Evolutionary conservation across 176 grass and related monocot species (phyloP), one percentile per base, ranked within the genome.

Genomic region (Hyparrhenia diplandra): DNA sequence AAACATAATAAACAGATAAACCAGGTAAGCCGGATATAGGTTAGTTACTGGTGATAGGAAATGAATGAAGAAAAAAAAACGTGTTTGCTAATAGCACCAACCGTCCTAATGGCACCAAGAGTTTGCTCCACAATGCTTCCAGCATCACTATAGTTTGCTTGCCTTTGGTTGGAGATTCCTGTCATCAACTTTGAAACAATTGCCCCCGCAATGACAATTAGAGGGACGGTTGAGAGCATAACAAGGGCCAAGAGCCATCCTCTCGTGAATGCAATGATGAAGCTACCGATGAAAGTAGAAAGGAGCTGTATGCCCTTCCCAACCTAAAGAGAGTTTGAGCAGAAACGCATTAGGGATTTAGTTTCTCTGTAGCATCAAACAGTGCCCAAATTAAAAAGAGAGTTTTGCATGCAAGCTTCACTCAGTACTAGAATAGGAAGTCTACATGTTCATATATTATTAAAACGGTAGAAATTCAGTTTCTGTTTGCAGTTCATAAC

Each of bases 191-290:
- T 87, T 62, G 86, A 72, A 25, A 94, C 80, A 12, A 75, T 32
- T 72, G 70, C 89, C 62, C 78, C 82, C 0, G 87, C 82, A 14
- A 90, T 7, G 13, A 20, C 41, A 62, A 94, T 67, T 57, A 79
- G 85, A 78, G 91, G 91, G 41, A 94, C 88, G 74, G 78, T 65
- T 13, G 94, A 88, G 16, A 94, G 74, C 94, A 94, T 89, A 25
- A 97, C 91, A 68, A 94, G 85, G 49, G 91, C 18, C 43, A 94
- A 76, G 79, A 97, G 94, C 94, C 91, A 97, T 70, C 94, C 94
- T 91, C 83, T 94, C 25, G 54, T 36, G 74, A 97, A 94, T 77
- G 94, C 87, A 35, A 97, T 64, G 17, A 89, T 64, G 36, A 97
- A 97, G 39, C 91, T 87, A 25, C 87, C 94, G 64, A 94, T 46